Conservation (phyloP, 176 grass and related monocot genomes). For the Areca catechu region DNA sequence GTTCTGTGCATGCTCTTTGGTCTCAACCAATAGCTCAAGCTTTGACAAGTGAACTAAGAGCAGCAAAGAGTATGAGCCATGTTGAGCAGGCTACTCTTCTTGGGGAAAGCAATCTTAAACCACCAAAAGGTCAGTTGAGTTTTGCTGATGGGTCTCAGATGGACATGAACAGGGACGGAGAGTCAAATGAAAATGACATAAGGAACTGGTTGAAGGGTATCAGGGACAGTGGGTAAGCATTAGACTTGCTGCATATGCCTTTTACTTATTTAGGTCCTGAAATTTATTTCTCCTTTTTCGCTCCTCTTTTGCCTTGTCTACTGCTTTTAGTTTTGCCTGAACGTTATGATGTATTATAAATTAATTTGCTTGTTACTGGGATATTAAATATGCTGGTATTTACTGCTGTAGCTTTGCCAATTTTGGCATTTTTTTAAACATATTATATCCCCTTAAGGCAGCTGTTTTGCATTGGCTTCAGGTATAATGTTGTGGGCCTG, state of each 20-base stretch:
- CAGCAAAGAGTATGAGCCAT: slow-evolving; percentile 72
- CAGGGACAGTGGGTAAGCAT: slow-evolving; percentile 85
- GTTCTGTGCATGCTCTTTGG: slow-evolving; percentile 80
- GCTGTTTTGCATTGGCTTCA: slow-evolving; percentile 29
- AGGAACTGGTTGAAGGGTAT: slow-evolving; percentile 94
- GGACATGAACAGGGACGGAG: slow-evolving; percentile 63
- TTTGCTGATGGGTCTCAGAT: slow-evolving; percentile 50
- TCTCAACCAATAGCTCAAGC: slow-evolving; percentile 55
- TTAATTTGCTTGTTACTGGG: too few species aligned
- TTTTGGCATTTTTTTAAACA: not conserved
- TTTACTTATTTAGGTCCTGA: not conserved
- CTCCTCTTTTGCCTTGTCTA: too few species aligned
- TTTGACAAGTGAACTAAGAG: slow-evolving; percentile 54
- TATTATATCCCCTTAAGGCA: too few species aligned
- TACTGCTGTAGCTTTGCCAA: not conserved
- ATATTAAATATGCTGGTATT: not conserved
- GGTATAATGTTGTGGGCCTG: slow-evolving; percentile 89
- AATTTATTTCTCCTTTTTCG: not conserved
- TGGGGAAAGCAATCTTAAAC: slow-evolving; percentile 62
- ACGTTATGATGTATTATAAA: too few species aligned
- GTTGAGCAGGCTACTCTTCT: slow-evolving; percentile 81
- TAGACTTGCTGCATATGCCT: not conserved
- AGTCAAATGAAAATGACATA: slow-evolving; percentile 79
- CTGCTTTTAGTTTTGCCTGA: too few species aligned
- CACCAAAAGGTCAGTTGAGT: slow-evolving; percentile 42